These are phyloP conservation scores for Eustoma russellianum DNA, from an alignment of 257 asterid species.

Conservation along the genomic window DNA sequence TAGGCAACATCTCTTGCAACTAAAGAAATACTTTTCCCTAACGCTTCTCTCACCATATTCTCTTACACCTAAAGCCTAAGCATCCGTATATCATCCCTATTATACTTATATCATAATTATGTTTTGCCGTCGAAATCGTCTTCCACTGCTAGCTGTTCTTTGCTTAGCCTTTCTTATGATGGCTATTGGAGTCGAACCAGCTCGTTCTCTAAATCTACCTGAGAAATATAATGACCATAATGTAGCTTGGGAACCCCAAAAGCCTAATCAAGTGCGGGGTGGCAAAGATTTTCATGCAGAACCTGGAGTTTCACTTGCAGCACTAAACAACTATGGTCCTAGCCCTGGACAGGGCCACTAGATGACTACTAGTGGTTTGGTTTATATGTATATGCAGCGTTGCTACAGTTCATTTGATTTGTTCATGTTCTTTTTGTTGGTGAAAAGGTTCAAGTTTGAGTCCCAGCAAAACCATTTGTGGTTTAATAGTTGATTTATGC, in stretches of 20 bases:
- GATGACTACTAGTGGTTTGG: too few species aligned
- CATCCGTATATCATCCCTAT: neutral
- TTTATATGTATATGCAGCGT: neutral
- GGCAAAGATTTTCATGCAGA: too few species aligned
- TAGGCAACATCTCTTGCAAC: too few species aligned
- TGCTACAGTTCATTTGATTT: neutral
- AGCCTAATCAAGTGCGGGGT: neutral
- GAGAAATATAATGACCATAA: neutral
- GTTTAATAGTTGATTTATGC: too few species aligned
- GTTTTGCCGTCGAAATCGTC: too few species aligned
- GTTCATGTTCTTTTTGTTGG: neutral
- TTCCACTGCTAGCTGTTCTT: too few species aligned
- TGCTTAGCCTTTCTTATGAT: too few species aligned
- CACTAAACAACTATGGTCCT: conserved; percentile 20
- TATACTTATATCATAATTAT: too few species aligned
- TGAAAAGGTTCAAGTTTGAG: too few species aligned
- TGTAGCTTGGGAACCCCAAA: neutral
- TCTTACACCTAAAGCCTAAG: neutral
- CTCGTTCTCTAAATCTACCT: neutral
- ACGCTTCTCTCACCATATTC: neutral
- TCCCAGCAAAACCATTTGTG: too few species aligned
- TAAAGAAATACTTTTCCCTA: too few species aligned
- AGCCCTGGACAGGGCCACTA: conserved; percentile 25
- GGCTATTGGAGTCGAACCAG: neutral
- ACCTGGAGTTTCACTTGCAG: neutral